phyloP scores from a whole-genome alignment of 768 basidiomycete genomes.

The Amanita rubescens region DNA sequence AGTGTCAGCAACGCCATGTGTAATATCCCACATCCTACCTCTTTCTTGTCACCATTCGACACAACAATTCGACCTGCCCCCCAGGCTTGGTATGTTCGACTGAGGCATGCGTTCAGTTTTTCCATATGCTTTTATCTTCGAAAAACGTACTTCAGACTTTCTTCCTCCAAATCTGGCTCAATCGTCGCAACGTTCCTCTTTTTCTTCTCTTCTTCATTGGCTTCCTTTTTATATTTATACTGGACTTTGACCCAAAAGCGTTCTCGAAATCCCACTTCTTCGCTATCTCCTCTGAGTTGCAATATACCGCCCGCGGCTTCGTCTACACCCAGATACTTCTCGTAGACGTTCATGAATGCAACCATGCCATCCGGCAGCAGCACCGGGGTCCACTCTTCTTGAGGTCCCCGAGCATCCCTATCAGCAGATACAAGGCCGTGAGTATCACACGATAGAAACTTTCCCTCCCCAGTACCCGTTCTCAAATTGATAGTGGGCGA shows the following conservation, averaged over 20 bases:
- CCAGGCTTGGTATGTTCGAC: constrained; percentile 75
- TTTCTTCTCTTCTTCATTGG: constrained; percentile 70
- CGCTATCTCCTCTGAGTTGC: constrained; percentile 75
- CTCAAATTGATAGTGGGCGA: constrained; percentile 80
- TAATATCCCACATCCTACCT: constrained; percentile 34
- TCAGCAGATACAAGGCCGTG: constrained; percentile 80
- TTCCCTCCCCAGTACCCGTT: constrained; percentile 81
- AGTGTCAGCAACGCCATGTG: constrained; percentile 2
- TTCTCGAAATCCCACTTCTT: constrained; percentile 79
- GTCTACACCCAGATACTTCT: constrained; percentile 80
- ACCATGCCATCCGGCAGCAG: constrained; percentile 80
- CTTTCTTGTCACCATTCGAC: constrained; percentile 64
- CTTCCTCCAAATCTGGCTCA: constrained; percentile 59
- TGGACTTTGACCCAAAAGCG: constrained; percentile 89
- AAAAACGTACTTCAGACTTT: constrained; percentile 57
- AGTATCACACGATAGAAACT: constrained; percentile 84
- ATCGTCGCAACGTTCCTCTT: constrained; percentile 50
- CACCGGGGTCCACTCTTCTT: constrained; percentile 91
- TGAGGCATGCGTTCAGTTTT: constrained; percentile 21
- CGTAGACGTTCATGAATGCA: constrained; percentile 83
- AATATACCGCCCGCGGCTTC: constrained; percentile 80
- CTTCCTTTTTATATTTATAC: constrained; percentile 82
- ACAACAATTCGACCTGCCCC: constrained; percentile 71
- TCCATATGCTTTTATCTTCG: neutral
- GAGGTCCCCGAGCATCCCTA: constrained; percentile 83